Evolutionary conservation across 2,329 filamentous ascomycete species (phyloP), one percentile per base, ranked within the genome.

Genomic region (Alternaria ethzedia): DNA sequence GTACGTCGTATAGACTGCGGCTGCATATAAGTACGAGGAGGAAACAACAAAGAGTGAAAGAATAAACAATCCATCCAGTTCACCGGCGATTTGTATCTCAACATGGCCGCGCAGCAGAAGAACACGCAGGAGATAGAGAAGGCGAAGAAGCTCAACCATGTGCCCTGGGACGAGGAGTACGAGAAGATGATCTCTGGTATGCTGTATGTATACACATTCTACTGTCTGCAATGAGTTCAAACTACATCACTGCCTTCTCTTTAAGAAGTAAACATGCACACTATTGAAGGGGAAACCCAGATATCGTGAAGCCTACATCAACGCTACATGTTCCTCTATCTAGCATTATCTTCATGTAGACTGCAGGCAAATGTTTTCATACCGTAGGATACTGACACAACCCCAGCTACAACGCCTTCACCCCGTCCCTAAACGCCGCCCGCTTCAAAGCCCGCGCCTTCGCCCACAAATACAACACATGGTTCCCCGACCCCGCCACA

Each of bases 181-280:
- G 86, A 89, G 71, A 87, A 86, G 71, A 89, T 90, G 87, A 86
- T 90, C 51, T 89, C 86, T 0, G 87, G 87, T 26, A 86, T 89
- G 81, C 80, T 89, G 86, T 87, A 74, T 68, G 82, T 73, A 17
- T 17, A 28, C 23, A 7, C 7, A 8, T 12, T 28, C 4, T 47
- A 6, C 20, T 54, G 6, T 45, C n/a, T 1, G 25, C 17, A 2
- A 36, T 20, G 7, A 20, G 5, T 17, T 6, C 9, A 20, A 6
- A 36, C 15, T n/a, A 23, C 17, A 4, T 49, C 15, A 49, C 15
- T 17, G 23, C 15, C 3, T 9, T 23, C 5, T 13, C 15, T 46
- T 17, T 0, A 6, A 41, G 36, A 17, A 17, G 5, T 41, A 1
- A 17, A 41, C 36, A 17, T 41, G 2, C 36, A 17, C 36, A 9